phyloP scores from a whole-genome alignment of 2,329 filamentous ascomycete genomes.

The Aspergillus quadrilineatus region DNA sequence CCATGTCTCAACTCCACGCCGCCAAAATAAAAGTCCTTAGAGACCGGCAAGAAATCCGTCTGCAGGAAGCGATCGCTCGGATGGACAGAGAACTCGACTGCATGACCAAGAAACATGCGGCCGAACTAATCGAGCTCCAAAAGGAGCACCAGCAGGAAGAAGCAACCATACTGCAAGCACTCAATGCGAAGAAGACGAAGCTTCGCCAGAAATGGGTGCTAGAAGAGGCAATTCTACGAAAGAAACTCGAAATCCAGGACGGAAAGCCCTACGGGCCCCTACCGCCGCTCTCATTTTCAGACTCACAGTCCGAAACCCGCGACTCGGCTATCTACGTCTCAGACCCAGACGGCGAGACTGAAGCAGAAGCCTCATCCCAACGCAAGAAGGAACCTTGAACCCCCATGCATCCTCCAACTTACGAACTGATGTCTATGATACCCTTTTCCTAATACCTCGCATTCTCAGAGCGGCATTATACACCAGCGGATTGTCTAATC shows the following conservation, averaged over 20 bases:
- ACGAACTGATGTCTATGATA: slow-evolving; percentile 29
- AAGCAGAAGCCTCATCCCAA: background rate
- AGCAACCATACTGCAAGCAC: slow-evolving; percentile 26
- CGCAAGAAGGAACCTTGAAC: slow-evolving; percentile 18
- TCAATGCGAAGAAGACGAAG: slow-evolving; percentile 36
- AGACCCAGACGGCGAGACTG: slow-evolving; percentile 20
- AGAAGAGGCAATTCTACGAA: slow-evolving; percentile 44
- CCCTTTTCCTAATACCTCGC: slow-evolving; percentile 20
- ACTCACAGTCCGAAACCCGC: slow-evolving; percentile 26
- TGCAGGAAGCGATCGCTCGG: slow-evolving; percentile 40
- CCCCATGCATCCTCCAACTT: slow-evolving; percentile 20
- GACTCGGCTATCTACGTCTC: slow-evolving; percentile 31
- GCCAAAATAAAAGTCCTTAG: slow-evolving; percentile 49
- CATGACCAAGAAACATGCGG: slow-evolving; percentile 34
- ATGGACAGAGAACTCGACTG: slow-evolving; percentile 41
- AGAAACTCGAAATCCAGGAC: slow-evolving; percentile 38
- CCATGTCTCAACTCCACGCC: slow-evolving; percentile 45
- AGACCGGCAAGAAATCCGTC: slow-evolving; percentile 45
- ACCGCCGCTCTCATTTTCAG: slow-evolving; percentile 38
- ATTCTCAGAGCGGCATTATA: slow-evolving; percentile 17
- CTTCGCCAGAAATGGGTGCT: slow-evolving; percentile 43
- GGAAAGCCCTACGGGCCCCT: slow-evolving; percentile 40
- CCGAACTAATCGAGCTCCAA: slow-evolving; percentile 36
- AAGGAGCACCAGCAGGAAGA: slow-evolving; percentile 37
- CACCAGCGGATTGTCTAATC: slow-evolving; percentile 11